Percentiles rank a stretch among this genome's conserved stretches.
phyloP scores from a whole-genome alignment of 495 filamentous ascomycete genomes.

The Evernia prunastri region DNA sequence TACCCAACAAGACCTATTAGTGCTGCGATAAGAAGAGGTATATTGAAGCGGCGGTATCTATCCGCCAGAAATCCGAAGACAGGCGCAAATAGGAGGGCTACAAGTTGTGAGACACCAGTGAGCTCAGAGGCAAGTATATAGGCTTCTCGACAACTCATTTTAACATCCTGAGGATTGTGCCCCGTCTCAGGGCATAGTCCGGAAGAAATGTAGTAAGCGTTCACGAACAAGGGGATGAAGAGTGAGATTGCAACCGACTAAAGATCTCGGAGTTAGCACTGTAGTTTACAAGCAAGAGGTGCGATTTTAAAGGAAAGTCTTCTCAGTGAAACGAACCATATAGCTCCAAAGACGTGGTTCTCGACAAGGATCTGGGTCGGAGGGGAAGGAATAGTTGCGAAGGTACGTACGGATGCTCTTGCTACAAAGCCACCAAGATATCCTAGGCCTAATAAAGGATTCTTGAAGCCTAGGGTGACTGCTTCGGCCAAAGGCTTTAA shows the following conservation, averaged over 20 bases:
- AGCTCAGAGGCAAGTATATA: conserved; percentile 80
- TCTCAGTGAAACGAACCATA: not conserved
- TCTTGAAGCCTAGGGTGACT: conserved; percentile 62
- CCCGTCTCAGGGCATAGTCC: conserved; percentile 59
- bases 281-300: not conserved
- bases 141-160: conserved; percentile 71
- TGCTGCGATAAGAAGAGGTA: conserved; percentile 66
- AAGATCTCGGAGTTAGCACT: not conserved
- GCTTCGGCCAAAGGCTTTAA: conserved; percentile 49
- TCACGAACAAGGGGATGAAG: conserved; percentile 88
- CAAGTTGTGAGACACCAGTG: conserved; percentile 79
- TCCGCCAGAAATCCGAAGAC: conserved; percentile 76
- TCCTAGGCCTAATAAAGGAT: conserved; percentile 71
- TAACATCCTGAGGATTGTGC: conserved; percentile 54
- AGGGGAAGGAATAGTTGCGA: not conserved
- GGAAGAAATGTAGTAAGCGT: conserved; percentile 76
- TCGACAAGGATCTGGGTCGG: not conserved
- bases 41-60: conserved; percentile 53
- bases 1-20: conserved; percentile 71
- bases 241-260: conserved; percentile 85
- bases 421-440: conserved; percentile 95
- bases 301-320: too few relatives aligned
- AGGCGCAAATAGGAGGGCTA: conserved; percentile 78
- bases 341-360: too few relatives aligned
- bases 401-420: conserved; percentile 55